phyloP scores from a whole-genome alignment of 2,329 filamentous ascomycete species.

The Microcyclosporella mali region DNA sequence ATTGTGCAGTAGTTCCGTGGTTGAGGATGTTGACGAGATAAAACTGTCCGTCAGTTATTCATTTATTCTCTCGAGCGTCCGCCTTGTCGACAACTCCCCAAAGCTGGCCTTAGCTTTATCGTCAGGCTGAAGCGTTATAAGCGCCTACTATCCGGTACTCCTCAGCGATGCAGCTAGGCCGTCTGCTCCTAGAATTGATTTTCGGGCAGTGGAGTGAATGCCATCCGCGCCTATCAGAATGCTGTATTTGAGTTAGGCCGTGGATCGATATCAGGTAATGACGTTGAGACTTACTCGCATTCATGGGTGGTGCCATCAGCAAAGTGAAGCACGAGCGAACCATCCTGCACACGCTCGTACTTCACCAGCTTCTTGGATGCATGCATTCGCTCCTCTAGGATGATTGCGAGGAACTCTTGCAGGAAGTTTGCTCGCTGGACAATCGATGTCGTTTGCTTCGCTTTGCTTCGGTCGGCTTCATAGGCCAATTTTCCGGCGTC shows the following conservation, averaged over 20 bases:
- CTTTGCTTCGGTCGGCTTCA: constrained; percentile 8
- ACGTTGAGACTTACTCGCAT: not conserved
- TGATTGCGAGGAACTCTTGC: constrained; percentile 4
- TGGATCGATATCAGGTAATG: not conserved
- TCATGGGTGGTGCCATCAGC: constrained; percentile 5
- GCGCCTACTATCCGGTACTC: constrained; percentile 3
- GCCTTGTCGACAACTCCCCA: constrained; percentile 2
- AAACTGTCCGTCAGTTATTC: constrained; percentile 2
- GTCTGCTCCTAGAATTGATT: constrained; percentile 2
- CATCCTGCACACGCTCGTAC: not conserved
- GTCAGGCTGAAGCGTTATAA: constrained; percentile 8
- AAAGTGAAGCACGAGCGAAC: constrained; percentile 6
- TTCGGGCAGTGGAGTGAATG: constrained; percentile 2
- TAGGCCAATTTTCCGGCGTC: constrained; percentile 9
- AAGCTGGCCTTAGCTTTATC: constrained; percentile 6
- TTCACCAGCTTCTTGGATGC: constrained; percentile 8
- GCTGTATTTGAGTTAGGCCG: too few species aligned
- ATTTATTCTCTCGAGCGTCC: constrained; percentile 7
- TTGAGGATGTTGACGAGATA: constrained; percentile 7
- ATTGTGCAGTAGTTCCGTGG: constrained; percentile 2
- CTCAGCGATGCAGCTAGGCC: constrained; percentile 6
- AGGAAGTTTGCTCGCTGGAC: constrained; percentile 11
- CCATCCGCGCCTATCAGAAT: constrained; percentile 4
- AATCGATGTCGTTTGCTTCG: constrained; percentile 8
- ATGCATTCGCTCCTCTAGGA: constrained; percentile 9